These are phyloP conservation scores for Boechera retrofracta DNA, from an alignment of 345 rosid genomes.

Conservation along the genomic window DNA sequence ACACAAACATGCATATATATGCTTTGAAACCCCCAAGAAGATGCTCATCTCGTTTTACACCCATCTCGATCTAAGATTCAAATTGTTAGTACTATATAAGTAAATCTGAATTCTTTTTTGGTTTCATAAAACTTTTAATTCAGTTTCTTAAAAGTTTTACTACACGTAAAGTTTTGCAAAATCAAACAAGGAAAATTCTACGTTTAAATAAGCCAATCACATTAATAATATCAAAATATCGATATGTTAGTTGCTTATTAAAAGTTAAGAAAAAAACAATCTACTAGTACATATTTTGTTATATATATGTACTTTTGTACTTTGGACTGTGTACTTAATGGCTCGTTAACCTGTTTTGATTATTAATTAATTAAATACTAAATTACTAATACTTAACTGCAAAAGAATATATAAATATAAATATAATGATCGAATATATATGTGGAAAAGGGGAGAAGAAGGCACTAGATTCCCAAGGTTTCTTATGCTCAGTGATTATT, in stretches of 20 bases:
- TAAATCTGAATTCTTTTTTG: neutral
- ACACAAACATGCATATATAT: constrained; percentile 37
- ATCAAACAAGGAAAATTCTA: neutral
- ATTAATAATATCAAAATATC: neutral
- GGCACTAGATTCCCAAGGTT: constrained; percentile 49
- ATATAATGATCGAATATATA: neutral
- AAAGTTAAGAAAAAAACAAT: neutral
- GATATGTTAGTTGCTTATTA: neutral
- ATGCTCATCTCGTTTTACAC: constrained; percentile 41
- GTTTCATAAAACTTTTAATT: neutral
- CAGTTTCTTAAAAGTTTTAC: neutral
- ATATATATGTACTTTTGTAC: constrained; percentile 5
- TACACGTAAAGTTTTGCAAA: neutral
- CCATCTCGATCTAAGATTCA: constrained; percentile 25
- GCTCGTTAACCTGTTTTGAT: constrained; percentile 23
- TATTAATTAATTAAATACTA: neutral
- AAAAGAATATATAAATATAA: constrained; percentile 2
- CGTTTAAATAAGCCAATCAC: neutral
- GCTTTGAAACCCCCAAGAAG: constrained; percentile 33
- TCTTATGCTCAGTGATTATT: constrained; percentile 42
- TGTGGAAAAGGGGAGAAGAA: neutral
- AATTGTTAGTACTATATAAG: neutral
- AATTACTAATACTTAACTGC: constrained; percentile 16
- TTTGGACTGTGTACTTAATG: constrained; percentile 20
- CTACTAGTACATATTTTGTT: neutral